A percentile compares a stretch with the other conserved stretches of the same genome.
Conservation (phyloP, 1,284 basidiomycete genomes). For the Sutorius eximius region DNA sequence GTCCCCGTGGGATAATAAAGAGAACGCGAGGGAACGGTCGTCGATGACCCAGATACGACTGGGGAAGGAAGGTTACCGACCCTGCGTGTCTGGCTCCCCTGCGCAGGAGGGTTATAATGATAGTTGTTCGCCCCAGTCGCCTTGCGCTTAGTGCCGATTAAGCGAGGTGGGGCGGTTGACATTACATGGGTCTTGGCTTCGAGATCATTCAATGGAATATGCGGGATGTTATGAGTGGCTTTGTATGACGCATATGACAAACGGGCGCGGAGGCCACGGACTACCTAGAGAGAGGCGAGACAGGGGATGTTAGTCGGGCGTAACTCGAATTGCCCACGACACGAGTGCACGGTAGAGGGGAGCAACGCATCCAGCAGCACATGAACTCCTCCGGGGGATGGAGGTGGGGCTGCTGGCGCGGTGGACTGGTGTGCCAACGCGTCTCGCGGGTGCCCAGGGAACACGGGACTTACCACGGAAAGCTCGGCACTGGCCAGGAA, state of each 20-base stretch:
- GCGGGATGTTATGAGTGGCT: conserved; percentile 67
- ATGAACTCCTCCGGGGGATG: not conserved
- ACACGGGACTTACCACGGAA: conserved; percentile 59
- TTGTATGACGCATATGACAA: conserved; percentile 80
- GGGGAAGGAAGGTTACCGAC: conserved; percentile 34
- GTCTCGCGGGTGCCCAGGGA: conserved; percentile 36
- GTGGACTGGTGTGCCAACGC: conserved; percentile 42
- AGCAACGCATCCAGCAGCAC: not conserved
- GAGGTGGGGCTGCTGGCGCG: conserved; percentile 12
- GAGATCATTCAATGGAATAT: conserved; percentile 63
- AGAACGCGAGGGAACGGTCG: conserved; percentile 38
- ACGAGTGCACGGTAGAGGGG: conserved; percentile 2
- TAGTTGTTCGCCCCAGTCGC: conserved; percentile 43
- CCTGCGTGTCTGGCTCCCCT: conserved; percentile 37
- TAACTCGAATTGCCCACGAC: conserved; percentile 10
- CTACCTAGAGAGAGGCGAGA: conserved; percentile 53
- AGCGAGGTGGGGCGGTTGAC: conserved; percentile 45
- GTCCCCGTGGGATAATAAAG: conserved; percentile 39
- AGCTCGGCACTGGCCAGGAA: conserved; percentile 73
- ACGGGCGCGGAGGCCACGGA: conserved; percentile 71
- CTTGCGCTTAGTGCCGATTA: conserved; percentile 59
- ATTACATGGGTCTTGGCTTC: conserved; percentile 57
- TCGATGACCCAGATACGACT: conserved; percentile 51
- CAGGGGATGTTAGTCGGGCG: conserved; percentile 41
- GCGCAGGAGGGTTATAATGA: conserved; percentile 51